Base-by-base conservation (phyloP, 1,284 basidiomycete genomes). In the Ceratobasidium sp. region DNA sequence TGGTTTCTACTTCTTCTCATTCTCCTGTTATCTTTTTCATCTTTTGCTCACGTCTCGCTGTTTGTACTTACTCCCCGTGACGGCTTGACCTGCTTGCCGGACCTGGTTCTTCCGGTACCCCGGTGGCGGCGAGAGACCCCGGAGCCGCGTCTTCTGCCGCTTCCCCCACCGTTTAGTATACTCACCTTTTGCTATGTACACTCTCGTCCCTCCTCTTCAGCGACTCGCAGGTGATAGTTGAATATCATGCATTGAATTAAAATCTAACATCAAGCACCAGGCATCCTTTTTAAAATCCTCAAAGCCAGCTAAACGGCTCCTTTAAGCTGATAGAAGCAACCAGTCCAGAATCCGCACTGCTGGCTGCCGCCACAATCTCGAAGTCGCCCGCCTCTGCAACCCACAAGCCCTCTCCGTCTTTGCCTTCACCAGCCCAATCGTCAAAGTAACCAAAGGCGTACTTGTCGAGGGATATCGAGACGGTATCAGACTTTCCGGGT, bases 371-470 rank as follows among this genome's bases (percentile, higher is more conserved):
- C 17, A 76, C 54, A 38, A 84, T 74, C 67, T 80, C 79, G 69
- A 84, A 81, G 0, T 80, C 80, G 82, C 84, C 74, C n/a, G 62
- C 64, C 54, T 76, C 74, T 17, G 74, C 74, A 33, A 76, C 74
- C 73, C 74, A 85, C 48, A 80, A 78, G 6, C 84, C 84, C 46
- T 79, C 69, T 78, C 84, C 84, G 33, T 80, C 83, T 33, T 80
- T 77, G 81, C 83, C 85, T 23, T 80, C 80, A 46, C 81, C 79
- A 65, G 79, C 81, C 46, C 80, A 74, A 71, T 85, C 84, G 78
- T 85, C 84, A 83, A 84, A 85, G 81, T 85, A 84, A 17, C 83
- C 84, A 23, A 85, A 81, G 68, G 84, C 84, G 77, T 85, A 85
- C 79, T 84, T 84, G 78, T 85, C 84, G 26, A 85, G 79, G 17